These are phyloP conservation scores for Lunularia cruciata DNA, from an alignment of 225 moss, liverwort and hornwort species.

Conservation along the genomic window DNA sequence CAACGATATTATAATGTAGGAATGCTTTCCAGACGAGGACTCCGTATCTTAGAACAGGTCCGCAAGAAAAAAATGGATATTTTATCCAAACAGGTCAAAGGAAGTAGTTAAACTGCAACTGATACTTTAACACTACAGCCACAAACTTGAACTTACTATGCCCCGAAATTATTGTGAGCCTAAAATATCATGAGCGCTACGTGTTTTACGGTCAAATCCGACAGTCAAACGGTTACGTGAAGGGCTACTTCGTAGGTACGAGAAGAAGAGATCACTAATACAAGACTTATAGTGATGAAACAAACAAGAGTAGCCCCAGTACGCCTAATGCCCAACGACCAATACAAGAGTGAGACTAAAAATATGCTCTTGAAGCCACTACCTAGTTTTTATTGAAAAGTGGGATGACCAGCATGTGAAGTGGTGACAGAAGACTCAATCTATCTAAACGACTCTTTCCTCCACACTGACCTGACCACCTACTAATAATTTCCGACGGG, in stretches of 20 bases:
- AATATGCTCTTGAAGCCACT: slow-evolving; percentile 3
- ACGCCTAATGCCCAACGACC: not conserved
- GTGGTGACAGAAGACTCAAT: not conserved
- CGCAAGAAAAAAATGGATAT: not conserved
- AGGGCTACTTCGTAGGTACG: not conserved
- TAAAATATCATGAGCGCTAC: not conserved
- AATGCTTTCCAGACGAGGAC: not conserved
- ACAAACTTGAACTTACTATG: not conserved
- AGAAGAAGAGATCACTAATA: not conserved
- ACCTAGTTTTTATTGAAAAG: slow-evolving; percentile 14
- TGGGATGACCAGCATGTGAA: slow-evolving; percentile 24
- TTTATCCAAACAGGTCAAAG: no score
- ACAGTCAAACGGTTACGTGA: not conserved
- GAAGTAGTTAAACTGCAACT: not conserved
- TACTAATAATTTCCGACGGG: slow-evolving; percentile 9
- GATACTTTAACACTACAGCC: not conserved
- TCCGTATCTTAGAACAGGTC: no score
- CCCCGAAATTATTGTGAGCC: not conserved
- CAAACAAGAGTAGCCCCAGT: no score
- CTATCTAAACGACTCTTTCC: slow-evolving; percentile 7
- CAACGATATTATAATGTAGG: not conserved
- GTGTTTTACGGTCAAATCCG: not conserved
- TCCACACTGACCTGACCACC: slow-evolving; percentile 17
- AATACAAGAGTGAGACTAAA: not conserved
- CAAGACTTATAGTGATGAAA: no score